These are phyloP conservation scores for Epichloe elymi DNA, from an alignment of 2,329 filamentous ascomycete species.

Conservation along the genomic window DNA sequence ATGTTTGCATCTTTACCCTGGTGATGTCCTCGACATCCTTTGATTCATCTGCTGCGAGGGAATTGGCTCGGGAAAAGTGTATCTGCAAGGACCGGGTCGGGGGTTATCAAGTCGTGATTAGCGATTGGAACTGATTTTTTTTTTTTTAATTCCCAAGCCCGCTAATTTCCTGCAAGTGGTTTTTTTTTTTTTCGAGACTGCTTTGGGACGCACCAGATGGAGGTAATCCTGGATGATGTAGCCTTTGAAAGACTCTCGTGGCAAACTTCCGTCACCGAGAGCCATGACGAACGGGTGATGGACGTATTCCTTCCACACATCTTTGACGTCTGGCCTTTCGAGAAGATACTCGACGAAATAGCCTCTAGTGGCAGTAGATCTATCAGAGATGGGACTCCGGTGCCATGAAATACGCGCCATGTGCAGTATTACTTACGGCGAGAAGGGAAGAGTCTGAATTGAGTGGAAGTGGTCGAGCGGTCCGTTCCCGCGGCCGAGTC, in stretches of 20 bases:
- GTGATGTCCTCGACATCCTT: constrained; percentile 61
- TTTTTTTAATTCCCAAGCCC: no score
- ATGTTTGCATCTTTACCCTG: constrained; percentile 27
- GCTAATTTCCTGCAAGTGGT: no score
- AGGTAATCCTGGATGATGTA: constrained; percentile 91
- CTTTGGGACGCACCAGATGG: constrained; percentile 49
- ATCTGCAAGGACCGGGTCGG: constrained; percentile 31
- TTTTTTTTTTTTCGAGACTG: no score
- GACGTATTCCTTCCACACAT: constrained; percentile 62
- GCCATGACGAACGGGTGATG: constrained; percentile 72
- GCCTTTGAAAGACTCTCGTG: constrained; percentile 65
- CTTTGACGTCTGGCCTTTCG: constrained; percentile 57
- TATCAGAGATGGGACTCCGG: not conserved
- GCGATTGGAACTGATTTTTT: no score
- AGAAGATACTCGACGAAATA: constrained; percentile 77
- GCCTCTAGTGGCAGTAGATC: constrained; percentile 33
- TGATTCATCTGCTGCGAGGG: constrained; percentile 74
- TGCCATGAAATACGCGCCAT: not conserved
- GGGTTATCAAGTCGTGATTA: no score
- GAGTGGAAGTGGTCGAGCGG: constrained; percentile 74
- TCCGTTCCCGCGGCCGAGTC: constrained; percentile 53
- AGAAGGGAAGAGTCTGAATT: constrained; percentile 52
- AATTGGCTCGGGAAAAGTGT: constrained; percentile 79
- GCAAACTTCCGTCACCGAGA: constrained; percentile 63
- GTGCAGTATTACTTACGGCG: constrained; percentile 33